A percentile compares a stretch with the other conserved stretches of the same genome.
Evolutionary conservation across 352 stramenopile species (phyloP).

Genomic region (Phytophthora palmivora): DNA sequence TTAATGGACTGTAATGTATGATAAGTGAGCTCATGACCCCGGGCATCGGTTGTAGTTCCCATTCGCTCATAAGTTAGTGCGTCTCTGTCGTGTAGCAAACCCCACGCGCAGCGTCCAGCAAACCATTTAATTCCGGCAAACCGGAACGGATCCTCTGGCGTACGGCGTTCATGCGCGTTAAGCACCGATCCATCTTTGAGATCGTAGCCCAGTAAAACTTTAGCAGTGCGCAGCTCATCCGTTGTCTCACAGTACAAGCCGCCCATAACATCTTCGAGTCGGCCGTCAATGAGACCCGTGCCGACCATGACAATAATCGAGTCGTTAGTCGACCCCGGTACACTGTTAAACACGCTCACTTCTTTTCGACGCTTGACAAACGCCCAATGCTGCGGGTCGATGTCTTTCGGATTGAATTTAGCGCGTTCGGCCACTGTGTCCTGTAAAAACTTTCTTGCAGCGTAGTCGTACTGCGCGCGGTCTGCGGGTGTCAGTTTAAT

Average conservation of each 20-base stretch:
- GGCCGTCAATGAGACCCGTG: constrained; percentile 33
- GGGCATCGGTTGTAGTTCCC: constrained; percentile 35
- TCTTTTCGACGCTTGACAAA: constrained; percentile 37
- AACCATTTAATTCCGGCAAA: constrained; percentile 67
- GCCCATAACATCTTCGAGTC: constrained; percentile 49
- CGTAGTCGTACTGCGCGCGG: constrained; percentile 35
- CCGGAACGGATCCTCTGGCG: constrained; percentile 40
- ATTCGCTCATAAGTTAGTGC: constrained; percentile 55
- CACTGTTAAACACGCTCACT: constrained; percentile 47
- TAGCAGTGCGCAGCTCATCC: constrained; percentile 42
- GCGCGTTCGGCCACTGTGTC: constrained; percentile 34
- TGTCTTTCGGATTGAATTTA: constrained; percentile 38
- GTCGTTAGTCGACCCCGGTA: constrained; percentile 33
- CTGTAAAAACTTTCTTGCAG: constrained; percentile 30
- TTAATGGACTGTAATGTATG: constrained; percentile 56
- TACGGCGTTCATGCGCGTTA: constrained; percentile 39
- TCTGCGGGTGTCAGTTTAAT: constrained; percentile 33
- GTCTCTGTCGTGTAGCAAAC: constrained; percentile 41
- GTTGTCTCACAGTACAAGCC: constrained; percentile 55
- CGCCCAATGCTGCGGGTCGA: constrained; percentile 41
- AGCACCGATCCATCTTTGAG: constrained; percentile 44
- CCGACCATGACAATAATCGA: constrained; percentile 43
- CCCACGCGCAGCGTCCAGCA: constrained; percentile 35
- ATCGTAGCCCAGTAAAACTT: constrained; percentile 45
- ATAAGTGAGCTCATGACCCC: constrained; percentile 48